Conservation (phyloP, 1,139 yeast genomes). For the Spathaspora sp. region DNA sequence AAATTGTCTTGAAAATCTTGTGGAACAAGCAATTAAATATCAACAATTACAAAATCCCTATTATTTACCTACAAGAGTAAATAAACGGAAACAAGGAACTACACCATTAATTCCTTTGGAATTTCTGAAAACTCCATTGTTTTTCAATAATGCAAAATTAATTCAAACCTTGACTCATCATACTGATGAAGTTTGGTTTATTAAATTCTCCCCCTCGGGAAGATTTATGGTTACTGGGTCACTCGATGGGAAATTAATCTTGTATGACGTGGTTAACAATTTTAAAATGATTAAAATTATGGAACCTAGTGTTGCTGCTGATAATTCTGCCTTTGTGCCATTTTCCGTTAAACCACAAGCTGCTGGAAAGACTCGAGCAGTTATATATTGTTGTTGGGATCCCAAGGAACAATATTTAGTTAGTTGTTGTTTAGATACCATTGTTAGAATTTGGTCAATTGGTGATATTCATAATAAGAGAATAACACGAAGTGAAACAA, state of each 20-base stretch:
- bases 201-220: constrained; percentile 78
- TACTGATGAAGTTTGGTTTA: constrained; percentile 80
- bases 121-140: constrained; percentile 5
- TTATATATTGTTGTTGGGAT: constrained; percentile 73
- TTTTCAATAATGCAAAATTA: constrained; percentile 16
- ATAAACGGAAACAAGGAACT: constrained; percentile 6
- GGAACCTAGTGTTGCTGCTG: constrained; percentile 31
- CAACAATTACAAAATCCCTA: constrained; percentile 30
- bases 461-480: constrained; percentile 25
- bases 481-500: constrained; percentile 11
- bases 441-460: constrained; percentile 69
- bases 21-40: constrained; percentile 30
- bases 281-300: constrained; percentile 45
- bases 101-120: not conserved
- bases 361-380: constrained; percentile 44
- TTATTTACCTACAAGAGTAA: constrained; percentile 35
- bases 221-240: constrained; percentile 74
- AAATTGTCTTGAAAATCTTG: constrained; percentile 26
- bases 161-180: constrained; percentile 50
- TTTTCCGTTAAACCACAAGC: constrained; percentile 22
- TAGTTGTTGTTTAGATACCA: constrained; percentile 67
- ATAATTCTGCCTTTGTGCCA: constrained; percentile 28
- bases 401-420: constrained; percentile 66
- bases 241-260: constrained; percentile 60
- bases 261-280: constrained; percentile 63